Base-by-base conservation (phyloP, 2,329 filamentous ascomycete species). In the Claviceps lovelessii region DNA sequence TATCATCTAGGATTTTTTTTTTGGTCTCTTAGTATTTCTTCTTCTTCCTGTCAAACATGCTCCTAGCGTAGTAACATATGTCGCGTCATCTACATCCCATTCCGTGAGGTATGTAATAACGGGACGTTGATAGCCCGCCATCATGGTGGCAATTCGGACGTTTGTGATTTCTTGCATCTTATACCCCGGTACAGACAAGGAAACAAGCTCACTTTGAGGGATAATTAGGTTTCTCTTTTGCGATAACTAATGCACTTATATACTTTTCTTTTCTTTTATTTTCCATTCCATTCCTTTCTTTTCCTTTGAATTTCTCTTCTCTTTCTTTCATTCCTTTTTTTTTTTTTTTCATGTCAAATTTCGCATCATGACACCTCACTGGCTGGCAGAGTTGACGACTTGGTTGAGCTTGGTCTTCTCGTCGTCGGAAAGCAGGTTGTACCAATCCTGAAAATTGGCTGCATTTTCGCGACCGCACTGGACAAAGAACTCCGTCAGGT, bases 401-500 rank as follows among this genome's bases (percentile, higher is more conserved):
- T 78, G 73, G 56, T 78, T 75, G 9, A 83, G 69, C 66, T 80
- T 83, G 8, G 63, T 63, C 67, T 79, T 76, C 65, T 83, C 79
- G 28, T 78, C 75, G 5, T 76, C 73, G n/a, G 70, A 74, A 47
- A 83, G 65, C 68, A 76, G 70, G 55, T 68, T 71, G 62, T 78
- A 82, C 78, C 78, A 81, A 17, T 75, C 69, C 62, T 76, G 72
- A 67, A 82, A 83, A 55, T 72, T 73, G 52, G 75, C 75, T 48
- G 76, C 69, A 60, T 82, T 78, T 56, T 81, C 78, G n/a, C 70
- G 73, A 11, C 75, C 77, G 10, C 77, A 77, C 13, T 68, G 65
- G 51, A 84, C 67, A 72, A 96, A 96, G 72, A 95, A 96, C 15
- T 90, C 82, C 1, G 82, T 77, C 49, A 97, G 74, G 67, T 89